Conservation (phyloP, 805 yeast genomes). For the Debaryomyces castellii region DNA sequence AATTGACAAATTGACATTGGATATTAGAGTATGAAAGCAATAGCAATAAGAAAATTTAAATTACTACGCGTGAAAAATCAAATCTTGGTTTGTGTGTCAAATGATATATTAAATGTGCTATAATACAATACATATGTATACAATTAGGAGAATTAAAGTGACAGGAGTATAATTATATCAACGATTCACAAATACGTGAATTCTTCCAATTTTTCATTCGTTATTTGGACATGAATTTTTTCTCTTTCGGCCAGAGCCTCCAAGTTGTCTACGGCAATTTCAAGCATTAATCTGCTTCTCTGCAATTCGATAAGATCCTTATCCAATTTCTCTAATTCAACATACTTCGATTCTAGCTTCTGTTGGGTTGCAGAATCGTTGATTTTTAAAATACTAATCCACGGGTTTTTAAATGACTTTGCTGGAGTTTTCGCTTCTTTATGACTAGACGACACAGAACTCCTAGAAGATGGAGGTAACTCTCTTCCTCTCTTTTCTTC, state of each 20-base stretch:
- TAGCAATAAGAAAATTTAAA: neutral
- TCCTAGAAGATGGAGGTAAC: neutral
- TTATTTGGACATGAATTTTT: conserved; percentile 32
- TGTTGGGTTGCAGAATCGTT: conserved; percentile 24
- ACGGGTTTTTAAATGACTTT: conserved; percentile 23
- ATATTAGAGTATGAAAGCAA: neutral
- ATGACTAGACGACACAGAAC: neutral
- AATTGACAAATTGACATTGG: conserved; percentile 10
- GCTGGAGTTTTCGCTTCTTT: conserved; percentile 1
- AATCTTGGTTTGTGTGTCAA: neutral
- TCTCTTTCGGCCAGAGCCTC: conserved; percentile 30
- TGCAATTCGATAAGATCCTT: conserved; percentile 26
- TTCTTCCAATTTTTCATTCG: conserved; percentile 51
- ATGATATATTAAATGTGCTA: neutral
- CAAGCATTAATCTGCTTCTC: conserved; percentile 19
- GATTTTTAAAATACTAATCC: conserved; percentile 31
- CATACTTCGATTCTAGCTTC: conserved; percentile 23
- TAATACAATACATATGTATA: conserved; percentile 2
- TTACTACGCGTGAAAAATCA: neutral
- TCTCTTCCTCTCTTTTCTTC: neutral
- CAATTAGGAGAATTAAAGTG: neutral
- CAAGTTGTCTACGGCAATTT: conserved; percentile 13
- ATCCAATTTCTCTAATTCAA: conserved; percentile 24
- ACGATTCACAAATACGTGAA: conserved; percentile 35
- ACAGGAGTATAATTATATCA: too few relatives aligned